Conservation (phyloP, 345 rosid species). For the Tarenaya hassleriana region DNA sequence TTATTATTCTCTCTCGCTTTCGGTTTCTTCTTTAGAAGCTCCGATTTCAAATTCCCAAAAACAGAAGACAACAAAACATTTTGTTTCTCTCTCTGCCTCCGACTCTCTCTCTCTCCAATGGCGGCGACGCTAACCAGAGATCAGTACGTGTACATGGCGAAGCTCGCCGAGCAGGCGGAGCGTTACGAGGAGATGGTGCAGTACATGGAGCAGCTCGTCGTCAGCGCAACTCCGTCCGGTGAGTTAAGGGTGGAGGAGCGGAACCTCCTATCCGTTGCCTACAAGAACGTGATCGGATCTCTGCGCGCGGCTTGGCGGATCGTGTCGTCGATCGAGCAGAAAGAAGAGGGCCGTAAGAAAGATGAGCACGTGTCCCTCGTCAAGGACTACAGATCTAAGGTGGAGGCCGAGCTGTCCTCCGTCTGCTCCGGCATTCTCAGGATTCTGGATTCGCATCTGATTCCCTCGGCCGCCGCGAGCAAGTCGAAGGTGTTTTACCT, state of each 20-base stretch:
- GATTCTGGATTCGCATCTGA: slow-evolving; percentile 59
- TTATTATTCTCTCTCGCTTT: slow-evolving; percentile 20
- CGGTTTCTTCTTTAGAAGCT: not conserved
- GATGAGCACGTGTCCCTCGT: slow-evolving; percentile 87
- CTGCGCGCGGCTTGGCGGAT: slow-evolving; percentile 98
- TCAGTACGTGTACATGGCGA: slow-evolving; percentile 87
- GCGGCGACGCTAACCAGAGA: slow-evolving; percentile 54
- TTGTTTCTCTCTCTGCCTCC: not conserved
- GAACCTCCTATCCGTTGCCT: slow-evolving; percentile 90
- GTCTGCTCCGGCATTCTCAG: slow-evolving; percentile 67
- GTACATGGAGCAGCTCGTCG: slow-evolving; percentile 87
- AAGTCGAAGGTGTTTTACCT: slow-evolving; percentile 87
- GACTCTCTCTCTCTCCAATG: slow-evolving; percentile 17
- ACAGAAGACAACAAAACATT: not conserved
- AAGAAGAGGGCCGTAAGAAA: slow-evolving; percentile 88
- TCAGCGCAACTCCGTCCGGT: slow-evolving; percentile 61
- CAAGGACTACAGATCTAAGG: slow-evolving; percentile 90
- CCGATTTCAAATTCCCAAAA: not conserved
- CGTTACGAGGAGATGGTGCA: slow-evolving; percentile 97
- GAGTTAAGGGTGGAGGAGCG: slow-evolving; percentile 95
- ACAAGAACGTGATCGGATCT: slow-evolving; percentile 97
- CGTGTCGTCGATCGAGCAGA: slow-evolving; percentile 91
- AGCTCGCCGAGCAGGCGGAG: slow-evolving; percentile 96
- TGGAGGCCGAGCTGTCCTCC: slow-evolving; percentile 70
- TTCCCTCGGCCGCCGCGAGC: slow-evolving; percentile 66